Percentiles rank a stretch among this genome's conserved stretches.
Evolutionary conservation across 345 rosid genomes (phyloP).

Genomic region (Linum trigynum): DNA sequence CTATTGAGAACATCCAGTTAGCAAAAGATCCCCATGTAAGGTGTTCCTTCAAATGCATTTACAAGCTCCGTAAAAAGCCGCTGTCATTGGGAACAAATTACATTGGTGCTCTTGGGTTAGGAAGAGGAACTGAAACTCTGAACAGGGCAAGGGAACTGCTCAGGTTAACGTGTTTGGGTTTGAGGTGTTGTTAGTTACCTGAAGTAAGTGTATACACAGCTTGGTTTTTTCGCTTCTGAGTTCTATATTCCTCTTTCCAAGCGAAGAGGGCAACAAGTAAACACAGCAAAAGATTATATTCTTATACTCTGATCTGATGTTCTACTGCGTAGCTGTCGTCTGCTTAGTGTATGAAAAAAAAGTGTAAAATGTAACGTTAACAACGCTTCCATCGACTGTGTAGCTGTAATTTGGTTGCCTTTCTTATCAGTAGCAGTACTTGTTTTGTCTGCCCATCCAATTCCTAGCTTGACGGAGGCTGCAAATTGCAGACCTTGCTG

Average conservation of each 20-base stretch:
- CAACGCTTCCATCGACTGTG: too few species aligned
- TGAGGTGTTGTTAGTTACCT: not conserved
- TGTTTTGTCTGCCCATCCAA: too few species aligned
- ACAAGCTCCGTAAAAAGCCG: not conserved
- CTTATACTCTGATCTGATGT: too few species aligned
- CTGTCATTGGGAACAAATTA: not conserved
- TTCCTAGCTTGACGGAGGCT: too few species aligned
- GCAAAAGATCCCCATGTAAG: not conserved
- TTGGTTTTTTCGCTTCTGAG: not conserved
- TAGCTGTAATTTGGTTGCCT: too few species aligned
- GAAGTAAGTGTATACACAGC: not conserved
- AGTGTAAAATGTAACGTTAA: too few species aligned
- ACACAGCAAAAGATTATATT: not conserved
- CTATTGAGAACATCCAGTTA: constrained; percentile 32
- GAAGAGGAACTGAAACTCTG: not conserved
- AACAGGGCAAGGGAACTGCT: not conserved
- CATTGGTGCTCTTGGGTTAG: not conserved
- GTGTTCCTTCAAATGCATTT: not conserved
- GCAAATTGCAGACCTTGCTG: too few species aligned
- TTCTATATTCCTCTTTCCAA: not conserved
- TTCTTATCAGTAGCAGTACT: too few species aligned
- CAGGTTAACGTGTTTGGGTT: not conserved
- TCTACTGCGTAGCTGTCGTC: too few species aligned
- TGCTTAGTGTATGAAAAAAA: too few species aligned
- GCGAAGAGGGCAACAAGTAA: not conserved